These are phyloP conservation scores for Herpotrichia juniperi DNA, from an alignment of 2,329 filamentous ascomycete genomes.

Conservation along the genomic window DNA sequence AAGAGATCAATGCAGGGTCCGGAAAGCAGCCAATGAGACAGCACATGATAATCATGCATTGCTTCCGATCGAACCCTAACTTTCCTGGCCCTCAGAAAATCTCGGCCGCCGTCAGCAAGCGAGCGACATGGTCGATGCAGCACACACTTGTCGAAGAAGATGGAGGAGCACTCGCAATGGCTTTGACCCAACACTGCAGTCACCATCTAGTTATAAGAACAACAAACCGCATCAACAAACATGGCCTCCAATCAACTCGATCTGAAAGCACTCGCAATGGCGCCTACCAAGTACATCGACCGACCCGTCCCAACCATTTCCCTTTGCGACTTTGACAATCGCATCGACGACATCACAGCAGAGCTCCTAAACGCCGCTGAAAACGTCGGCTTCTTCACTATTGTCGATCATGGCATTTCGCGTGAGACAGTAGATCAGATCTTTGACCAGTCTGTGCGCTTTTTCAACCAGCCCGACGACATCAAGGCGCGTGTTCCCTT, in stretches of 20 bases:
- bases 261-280: slow-evolving; percentile 16
- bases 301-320: slow-evolving; percentile 49
- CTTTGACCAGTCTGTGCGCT: slow-evolving; percentile 57
- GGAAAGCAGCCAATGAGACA: no score
- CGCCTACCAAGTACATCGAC: slow-evolving; percentile 24
- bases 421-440: slow-evolving; percentile 57
- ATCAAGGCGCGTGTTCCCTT: slow-evolving; percentile 62
- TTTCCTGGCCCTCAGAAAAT: no score
- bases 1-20: no score
- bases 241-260: neutral
- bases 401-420: slow-evolving; percentile 62
- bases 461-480: slow-evolving; percentile 60
- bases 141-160: no score
- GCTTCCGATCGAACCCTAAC: no score
- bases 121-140: no score
- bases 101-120: no score
- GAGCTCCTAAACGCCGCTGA: slow-evolving; percentile 62
- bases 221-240: no score
- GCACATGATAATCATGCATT: no score
- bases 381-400: slow-evolving; percentile 65
- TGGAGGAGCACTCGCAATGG: no score
- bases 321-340: slow-evolving; percentile 58
- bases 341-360: slow-evolving; percentile 60
- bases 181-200: neutral
- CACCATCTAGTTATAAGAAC: no score